Base-by-base conservation (phyloP, 306 rosid species). In the Hippophae rhamnoides region DNA sequence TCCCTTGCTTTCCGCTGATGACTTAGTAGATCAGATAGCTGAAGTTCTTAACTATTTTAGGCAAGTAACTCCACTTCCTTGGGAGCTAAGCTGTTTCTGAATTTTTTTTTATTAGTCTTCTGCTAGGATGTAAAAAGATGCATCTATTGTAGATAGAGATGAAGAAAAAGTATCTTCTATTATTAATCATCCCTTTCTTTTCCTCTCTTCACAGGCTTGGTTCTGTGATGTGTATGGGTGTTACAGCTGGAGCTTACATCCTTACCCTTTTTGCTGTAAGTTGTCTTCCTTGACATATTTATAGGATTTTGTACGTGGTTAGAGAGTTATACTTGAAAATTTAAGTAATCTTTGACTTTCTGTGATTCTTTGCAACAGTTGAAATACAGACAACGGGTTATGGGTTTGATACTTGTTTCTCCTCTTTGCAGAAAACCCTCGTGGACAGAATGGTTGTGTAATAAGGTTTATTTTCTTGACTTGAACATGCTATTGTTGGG, bases 221-320 rank as follows among this genome's bases (percentile, higher is more conserved):
- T 72, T 82, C 96, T 51, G 99, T 84, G 55, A 92, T 92, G 96
- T 92, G 99, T 61, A 80, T 88, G 90, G 99, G 99, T 47, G 99
- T 86, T 57, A 82, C 95, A 41, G 99, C 95, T 43, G 99, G 99
- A 73, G 99, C 99, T 56, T 92, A 83, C 74, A 72, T 92, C 65
- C 90, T 92, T 60, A 82, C 90, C 68, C 72, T 85, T 63, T 92
- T 92, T 77, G 93, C 99, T 56, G 99, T 92, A 82, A 82, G 96
- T 70, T 61, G 5, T 68, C 56, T 43, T 52, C 7, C 47, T 56
- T 52, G 40, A 47, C 60, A 41, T 45, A 13, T n/a, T 63, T 69
- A 54, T 14, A 31, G 49, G 47, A 13, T 40, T 42, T 68, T 46
- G 53, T 41, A 53, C 67, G 38, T 64, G 58, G 54, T 42, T 43